Evolutionary conservation across 2,329 filamentous ascomycete species (phyloP).

Genomic region (Meredithiella fracta): DNA sequence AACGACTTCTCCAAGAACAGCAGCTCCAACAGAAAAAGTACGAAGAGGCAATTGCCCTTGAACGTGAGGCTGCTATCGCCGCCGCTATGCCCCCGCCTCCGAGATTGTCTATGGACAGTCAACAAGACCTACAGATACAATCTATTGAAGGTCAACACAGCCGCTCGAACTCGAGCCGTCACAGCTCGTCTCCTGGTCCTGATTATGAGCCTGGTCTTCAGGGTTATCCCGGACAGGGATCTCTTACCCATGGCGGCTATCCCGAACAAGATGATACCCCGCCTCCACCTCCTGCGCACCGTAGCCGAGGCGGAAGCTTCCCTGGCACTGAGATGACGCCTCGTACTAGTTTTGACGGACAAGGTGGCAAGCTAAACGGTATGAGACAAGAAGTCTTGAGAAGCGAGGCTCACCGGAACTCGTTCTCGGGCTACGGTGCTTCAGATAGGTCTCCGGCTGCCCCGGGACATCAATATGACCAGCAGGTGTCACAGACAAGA

Average conservation of each 20-base stretch:
- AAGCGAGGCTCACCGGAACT: slow-evolving; percentile 39
- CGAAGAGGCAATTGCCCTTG: slow-evolving; percentile 19
- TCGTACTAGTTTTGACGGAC: slow-evolving; percentile 23
- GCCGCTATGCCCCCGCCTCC: slow-evolving; percentile 20
- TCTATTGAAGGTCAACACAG: slow-evolving; percentile 2
- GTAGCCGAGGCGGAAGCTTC: slow-evolving; percentile 20
- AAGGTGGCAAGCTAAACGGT: slow-evolving; percentile 26
- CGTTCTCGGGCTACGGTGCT: slow-evolving; percentile 19
- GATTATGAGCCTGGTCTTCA: not conserved
- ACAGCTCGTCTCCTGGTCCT: not conserved
- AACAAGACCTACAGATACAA: slow-evolving; percentile 14
- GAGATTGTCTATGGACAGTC: not conserved
- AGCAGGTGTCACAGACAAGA: slow-evolving; percentile 16
- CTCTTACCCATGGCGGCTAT: slow-evolving; percentile 24
- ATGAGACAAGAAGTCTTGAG: slow-evolving; percentile 44
- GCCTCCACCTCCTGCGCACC: slow-evolving; percentile 40
- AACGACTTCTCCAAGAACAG: slow-evolving; percentile 20
- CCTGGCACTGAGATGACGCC: slow-evolving; percentile 1
- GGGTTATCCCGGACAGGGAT: not conserved
- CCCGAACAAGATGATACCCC: slow-evolving; percentile 28
- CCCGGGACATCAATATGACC: slow-evolving; percentile 5
- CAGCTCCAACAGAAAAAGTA: slow-evolving; percentile 22
- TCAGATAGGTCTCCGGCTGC: slow-evolving; percentile 24
- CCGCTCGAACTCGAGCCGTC: not conserved
- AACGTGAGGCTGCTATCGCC: slow-evolving; percentile 21